Evolutionary conservation across 371 early-diverging fungal species (phyloP).

Genomic region (Apophysomyces elegans): DNA sequence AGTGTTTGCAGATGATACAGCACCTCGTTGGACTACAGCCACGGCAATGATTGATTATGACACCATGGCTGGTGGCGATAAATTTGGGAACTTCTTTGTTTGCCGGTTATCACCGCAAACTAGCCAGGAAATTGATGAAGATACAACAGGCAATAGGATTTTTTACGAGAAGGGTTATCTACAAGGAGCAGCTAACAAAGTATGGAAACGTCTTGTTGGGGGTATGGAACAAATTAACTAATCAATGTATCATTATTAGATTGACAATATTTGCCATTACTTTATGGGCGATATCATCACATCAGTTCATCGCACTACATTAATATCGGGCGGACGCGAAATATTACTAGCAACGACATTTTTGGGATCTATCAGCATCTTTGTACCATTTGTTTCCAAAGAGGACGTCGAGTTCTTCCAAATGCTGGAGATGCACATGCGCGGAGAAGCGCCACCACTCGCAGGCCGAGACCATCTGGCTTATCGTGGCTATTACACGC

Average conservation of each 20-base stretch:
- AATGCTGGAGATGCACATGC: conserved; percentile 89
- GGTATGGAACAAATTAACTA: not conserved
- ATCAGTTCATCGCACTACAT: conserved; percentile 72
- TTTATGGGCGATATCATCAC: conserved; percentile 89
- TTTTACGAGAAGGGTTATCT: conserved; percentile 79
- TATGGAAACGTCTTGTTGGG: conserved; percentile 29
- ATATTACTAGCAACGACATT: conserved; percentile 87
- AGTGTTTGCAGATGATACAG: conserved; percentile 93
- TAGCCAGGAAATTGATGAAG: conserved; percentile 83
- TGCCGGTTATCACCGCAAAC: conserved; percentile 70
- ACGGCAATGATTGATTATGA: conserved; percentile 88
- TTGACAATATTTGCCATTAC: conserved; percentile 72
- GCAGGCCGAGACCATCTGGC: conserved; percentile 90
- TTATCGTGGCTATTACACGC: conserved; percentile 81
- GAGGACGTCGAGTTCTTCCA: conserved; percentile 95
- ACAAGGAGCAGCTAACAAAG: conserved; percentile 88
- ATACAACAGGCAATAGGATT: conserved; percentile 83
- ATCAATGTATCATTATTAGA: conserved; percentile 28
- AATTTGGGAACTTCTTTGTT: conserved; percentile 93
- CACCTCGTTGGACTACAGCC: conserved; percentile 87
- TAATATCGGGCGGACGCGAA: conserved; percentile 87
- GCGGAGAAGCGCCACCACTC: conserved; percentile 75
- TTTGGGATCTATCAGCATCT: conserved; percentile 81
- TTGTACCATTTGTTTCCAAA: conserved; percentile 85
- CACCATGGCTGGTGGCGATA: conserved; percentile 93